These are phyloP conservation scores for Neoascochyta sp. DNA, from an alignment of 2,329 filamentous ascomycete species.

Conservation along the genomic window DNA sequence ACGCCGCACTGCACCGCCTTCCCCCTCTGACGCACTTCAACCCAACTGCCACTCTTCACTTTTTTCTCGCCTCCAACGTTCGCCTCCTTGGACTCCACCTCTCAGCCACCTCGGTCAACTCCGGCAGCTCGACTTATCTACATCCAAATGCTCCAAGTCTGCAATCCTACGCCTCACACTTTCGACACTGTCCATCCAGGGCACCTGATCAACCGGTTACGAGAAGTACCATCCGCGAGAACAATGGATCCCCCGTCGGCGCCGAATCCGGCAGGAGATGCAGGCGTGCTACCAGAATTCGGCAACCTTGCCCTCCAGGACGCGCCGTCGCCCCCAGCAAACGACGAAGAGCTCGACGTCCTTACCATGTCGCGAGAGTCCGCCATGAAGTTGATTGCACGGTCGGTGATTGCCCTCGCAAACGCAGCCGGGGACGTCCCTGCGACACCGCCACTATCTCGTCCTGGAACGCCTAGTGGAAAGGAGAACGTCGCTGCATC, in stretches of 20 bases:
- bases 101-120: slow-evolving; percentile 15
- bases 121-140: slow-evolving; percentile 17
- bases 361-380: slow-evolving; percentile 68
- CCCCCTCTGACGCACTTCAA: too few relatives aligned
- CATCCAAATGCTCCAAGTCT: slow-evolving; percentile 35
- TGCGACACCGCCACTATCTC: slow-evolving; percentile 68
- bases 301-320: slow-evolving; percentile 29
- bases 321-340: slow-evolving; percentile 38
- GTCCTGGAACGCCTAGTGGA: slow-evolving; percentile 54
- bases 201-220: slow-evolving; percentile 23
- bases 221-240: slow-evolving; percentile 12
- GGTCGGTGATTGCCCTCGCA: slow-evolving; percentile 57
- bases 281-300: slow-evolving; percentile 40
- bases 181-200: slow-evolving; percentile 28
- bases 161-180: slow-evolving; percentile 25
- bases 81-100: too few relatives aligned
- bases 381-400: slow-evolving; percentile 75
- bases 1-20: too few relatives aligned
- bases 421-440: slow-evolving; percentile 73
- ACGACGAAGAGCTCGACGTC: slow-evolving; percentile 59
- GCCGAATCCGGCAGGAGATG: slow-evolving; percentile 41
- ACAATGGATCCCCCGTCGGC: slow-evolving; percentile 36
- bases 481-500: slow-evolving; percentile 26
- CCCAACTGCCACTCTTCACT: too few relatives aligned
- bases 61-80: too few relatives aligned